phyloP scores from a whole-genome alignment of 2,329 filamentous ascomycete genomes.

The Parastagonospora nodorum region DNA sequence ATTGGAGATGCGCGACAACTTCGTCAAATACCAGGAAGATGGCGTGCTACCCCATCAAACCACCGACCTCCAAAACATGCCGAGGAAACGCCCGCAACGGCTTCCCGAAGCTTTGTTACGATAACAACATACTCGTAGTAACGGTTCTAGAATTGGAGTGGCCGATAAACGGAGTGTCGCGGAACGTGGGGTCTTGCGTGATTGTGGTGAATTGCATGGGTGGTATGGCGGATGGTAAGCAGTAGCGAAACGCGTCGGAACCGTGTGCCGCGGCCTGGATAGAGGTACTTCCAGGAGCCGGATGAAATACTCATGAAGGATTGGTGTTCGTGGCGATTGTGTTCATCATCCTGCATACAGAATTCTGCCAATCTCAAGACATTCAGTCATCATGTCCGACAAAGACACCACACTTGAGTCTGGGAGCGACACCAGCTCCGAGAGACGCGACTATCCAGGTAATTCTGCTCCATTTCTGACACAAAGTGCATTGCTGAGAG shows the following conservation, averaged over 20 bases:
- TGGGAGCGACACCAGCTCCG: conserved; percentile 17
- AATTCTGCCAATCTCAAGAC: not conserved
- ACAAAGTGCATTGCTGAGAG: conserved; percentile 2
- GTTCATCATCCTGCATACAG: not conserved
- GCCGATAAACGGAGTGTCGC: too few species aligned
- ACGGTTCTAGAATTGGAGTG: too few species aligned
- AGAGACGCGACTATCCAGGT: conserved; percentile 9
- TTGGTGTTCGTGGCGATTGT: not conserved
- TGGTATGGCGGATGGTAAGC: too few species aligned
- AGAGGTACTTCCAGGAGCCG: too few species aligned
- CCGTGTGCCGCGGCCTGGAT: too few species aligned
- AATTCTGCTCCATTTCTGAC: not conserved
- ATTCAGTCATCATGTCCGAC: conserved; percentile 15
- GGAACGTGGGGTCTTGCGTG: not conserved
- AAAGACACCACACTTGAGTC: conserved; percentile 22
- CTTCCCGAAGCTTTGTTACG: not conserved
- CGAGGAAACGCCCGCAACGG: not conserved
- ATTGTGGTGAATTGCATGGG: not conserved
- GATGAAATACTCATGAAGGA: too few species aligned
- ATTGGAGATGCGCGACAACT: not conserved
- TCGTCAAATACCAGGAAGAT: conserved; percentile 26
- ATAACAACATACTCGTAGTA: too few species aligned
- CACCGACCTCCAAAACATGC: conserved; percentile 1
- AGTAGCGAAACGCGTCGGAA: too few species aligned
- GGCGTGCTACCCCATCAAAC: conserved; percentile 32